Evolutionary conservation across 2,329 filamentous ascomycete species (phyloP), one percentile per base, ranked within the genome.

Genomic region (Cryphonectria parasitica): DNA sequence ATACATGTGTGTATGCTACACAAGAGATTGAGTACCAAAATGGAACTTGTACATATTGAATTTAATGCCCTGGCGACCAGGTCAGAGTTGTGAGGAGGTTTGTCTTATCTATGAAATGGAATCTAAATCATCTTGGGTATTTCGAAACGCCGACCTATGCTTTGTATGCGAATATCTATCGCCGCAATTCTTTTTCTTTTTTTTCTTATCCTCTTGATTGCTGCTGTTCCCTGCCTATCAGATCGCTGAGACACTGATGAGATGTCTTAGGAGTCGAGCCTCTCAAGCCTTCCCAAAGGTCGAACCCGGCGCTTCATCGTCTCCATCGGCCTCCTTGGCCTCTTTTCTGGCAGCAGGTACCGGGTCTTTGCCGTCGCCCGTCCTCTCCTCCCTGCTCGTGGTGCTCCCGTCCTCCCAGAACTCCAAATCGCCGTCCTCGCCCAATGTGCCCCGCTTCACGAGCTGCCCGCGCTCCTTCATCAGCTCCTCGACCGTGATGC

Each of bases 361-460:
- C 45, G 60, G 41, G 54, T 69, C 54, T 39, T 74, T 73, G 11
- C 41, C 73, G 43, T 66, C 73, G 25, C 74, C 72, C 39, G 72
- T 68, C 60, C 75, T 72, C 65, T 75, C 65, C 58, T 73, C 73
- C 66, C 78, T 72, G 64, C 67, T 67, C 45, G 78, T 83, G n/a
- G 81, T 79, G 2, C 83, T 82, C 22, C 90, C 89, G 74, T 97
- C 93, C 41, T 92, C 91, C 91, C 94, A 97, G 75, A 98, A 96
- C 80, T 98, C 95, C 64, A 98, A 83, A 78, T 97, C 92, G n/a
- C 93, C 94, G 74, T 95, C 90, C 74, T 90, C 88, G 66, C 91
- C 89, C 43, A 95, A 78, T 39, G 87, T 88, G 25, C 93, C 92
- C 72, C 88, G 88, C 83, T 91, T 92, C 71, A 95, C 87, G 1